phyloP scores from a whole-genome alignment of 1,284 basidiomycete genomes.

The Fistulina hepatica region DNA sequence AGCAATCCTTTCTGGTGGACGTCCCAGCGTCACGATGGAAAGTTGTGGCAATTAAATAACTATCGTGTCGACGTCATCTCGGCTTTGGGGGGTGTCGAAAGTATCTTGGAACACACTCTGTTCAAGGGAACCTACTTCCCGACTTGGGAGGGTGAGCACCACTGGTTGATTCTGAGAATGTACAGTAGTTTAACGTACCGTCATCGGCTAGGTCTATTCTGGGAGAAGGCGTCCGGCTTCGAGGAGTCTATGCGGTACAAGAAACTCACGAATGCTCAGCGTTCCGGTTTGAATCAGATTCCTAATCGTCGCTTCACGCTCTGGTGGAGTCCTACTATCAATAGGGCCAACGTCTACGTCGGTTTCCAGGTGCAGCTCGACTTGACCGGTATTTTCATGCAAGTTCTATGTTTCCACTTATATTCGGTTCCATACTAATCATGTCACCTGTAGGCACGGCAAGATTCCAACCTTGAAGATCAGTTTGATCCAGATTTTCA shows the following conservation, averaged over 20 bases:
- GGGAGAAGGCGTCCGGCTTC: constrained; percentile 93
- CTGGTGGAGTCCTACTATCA: constrained; percentile 99
- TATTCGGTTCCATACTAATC: constrained; percentile 4
- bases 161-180: not conserved
- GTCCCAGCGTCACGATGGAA: constrained; percentile 94
- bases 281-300: constrained; percentile 95
- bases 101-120: constrained; percentile 92
- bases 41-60: constrained; percentile 96
- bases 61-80: constrained; percentile 99
- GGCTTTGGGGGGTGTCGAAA: constrained; percentile 96
- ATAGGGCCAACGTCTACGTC: constrained; percentile 97
- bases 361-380: constrained; percentile 99
- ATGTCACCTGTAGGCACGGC: constrained; percentile 65
- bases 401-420: constrained; percentile 15
- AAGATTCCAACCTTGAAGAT: constrained; percentile 98
- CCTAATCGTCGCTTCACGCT: constrained; percentile 99
- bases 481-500: constrained; percentile 98
- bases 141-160: constrained; percentile 64
- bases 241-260: constrained; percentile 98
- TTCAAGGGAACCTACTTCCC: constrained; percentile 98
- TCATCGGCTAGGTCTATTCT: constrained; percentile 63
- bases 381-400: constrained; percentile 90
- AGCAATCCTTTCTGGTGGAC: constrained; percentile 99
- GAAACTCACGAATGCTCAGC: constrained; percentile 91
- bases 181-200: not conserved